Percentiles rank a stretch among this genome's conserved stretches.
phyloP scores from a whole-genome alignment of 345 rosid genomes.

The Salix purpurea region DNA sequence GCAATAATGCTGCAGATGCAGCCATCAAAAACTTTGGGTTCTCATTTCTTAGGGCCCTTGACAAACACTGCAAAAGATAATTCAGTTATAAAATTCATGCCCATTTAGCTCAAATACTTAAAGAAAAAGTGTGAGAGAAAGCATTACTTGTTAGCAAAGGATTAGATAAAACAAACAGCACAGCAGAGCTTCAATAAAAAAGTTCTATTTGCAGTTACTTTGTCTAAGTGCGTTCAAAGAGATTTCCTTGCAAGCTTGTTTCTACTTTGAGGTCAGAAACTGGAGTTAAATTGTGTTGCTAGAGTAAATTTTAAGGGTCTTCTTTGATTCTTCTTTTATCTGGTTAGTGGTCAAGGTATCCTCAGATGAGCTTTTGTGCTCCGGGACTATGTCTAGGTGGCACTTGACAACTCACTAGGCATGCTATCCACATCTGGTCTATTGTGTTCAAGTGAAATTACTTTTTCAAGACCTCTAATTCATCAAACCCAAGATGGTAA shows the following conservation, averaged over 20 bases:
- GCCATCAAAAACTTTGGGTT: constrained; percentile 94
- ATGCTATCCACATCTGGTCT: background rate
- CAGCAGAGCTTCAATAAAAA: background rate
- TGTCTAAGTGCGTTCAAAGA: background rate
- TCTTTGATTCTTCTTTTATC: background rate
- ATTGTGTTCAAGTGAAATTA: background rate
- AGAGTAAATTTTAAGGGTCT: background rate
- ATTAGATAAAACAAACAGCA: background rate
- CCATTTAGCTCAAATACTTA: constrained; percentile 4
- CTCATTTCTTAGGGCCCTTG: constrained; percentile 79
- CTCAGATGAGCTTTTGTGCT: background rate
- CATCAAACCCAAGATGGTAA: background rate
- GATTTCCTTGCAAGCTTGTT: background rate
- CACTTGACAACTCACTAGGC: background rate
- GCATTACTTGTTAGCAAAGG: no score
- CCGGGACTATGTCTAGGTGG: background rate
- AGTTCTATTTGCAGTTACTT: background rate
- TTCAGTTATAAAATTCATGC: constrained; percentile 1
- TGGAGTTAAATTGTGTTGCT: background rate
- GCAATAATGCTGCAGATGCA: constrained; percentile 77
- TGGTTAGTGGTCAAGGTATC: background rate
- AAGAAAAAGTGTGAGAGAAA: background rate
- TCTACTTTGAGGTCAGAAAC: background rate
- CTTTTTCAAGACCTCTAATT: background rate
- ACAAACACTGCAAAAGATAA: constrained; percentile 56